Evolutionary conservation across 768 basidiomycete genomes (phyloP).

Genomic region (Lactarius evosmus): DNA sequence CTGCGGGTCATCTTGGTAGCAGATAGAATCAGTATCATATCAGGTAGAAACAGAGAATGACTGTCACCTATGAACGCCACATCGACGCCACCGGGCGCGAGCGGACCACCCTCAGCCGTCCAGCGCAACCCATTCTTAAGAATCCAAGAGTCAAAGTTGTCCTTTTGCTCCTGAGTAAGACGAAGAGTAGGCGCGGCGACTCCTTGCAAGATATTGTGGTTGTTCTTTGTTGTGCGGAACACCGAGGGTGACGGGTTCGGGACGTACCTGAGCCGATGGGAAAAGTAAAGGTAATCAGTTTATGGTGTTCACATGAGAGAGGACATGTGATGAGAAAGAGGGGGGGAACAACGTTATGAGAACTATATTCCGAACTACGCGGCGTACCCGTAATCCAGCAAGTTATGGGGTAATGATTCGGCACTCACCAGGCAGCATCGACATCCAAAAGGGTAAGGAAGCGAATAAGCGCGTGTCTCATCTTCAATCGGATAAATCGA

Average conservation of each 20-base stretch:
- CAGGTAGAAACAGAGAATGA: background rate
- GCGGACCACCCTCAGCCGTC: conserved; percentile 82
- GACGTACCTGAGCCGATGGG: conserved; percentile 58
- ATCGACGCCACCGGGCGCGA: conserved; percentile 79
- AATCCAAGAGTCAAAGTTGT: conserved; percentile 84
- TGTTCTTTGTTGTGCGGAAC: conserved; percentile 93
- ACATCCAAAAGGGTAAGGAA: conserved; percentile 79
- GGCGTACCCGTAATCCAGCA: conserved; percentile 18
- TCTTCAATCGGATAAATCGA: conserved; percentile 42
- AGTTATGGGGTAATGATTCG: conserved; percentile 5
- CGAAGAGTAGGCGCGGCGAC: conserved; percentile 78
- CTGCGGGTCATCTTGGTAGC: conserved; percentile 71
- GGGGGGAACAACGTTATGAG: conserved; percentile 1
- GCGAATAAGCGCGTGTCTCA: conserved; percentile 92
- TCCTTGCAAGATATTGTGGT: conserved; percentile 93
- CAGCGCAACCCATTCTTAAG: conserved; percentile 85
- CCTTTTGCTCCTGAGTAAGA: conserved; percentile 74
- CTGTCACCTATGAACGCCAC: conserved; percentile 79
- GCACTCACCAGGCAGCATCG: conserved; percentile 73
- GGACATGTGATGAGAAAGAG: conserved; percentile 6
- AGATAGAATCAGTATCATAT: background rate
- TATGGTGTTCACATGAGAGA: background rate
- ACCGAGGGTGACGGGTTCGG: conserved; percentile 86
- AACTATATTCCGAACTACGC: background rate
- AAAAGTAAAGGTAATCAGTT: conserved; percentile 22